Percentiles rank a stretch among this genome's conserved stretches.
These are phyloP conservation scores for Cucurbitaria berberidis DNA, from an alignment of 2,329 filamentous ascomycete genomes.

Conservation along the genomic window DNA sequence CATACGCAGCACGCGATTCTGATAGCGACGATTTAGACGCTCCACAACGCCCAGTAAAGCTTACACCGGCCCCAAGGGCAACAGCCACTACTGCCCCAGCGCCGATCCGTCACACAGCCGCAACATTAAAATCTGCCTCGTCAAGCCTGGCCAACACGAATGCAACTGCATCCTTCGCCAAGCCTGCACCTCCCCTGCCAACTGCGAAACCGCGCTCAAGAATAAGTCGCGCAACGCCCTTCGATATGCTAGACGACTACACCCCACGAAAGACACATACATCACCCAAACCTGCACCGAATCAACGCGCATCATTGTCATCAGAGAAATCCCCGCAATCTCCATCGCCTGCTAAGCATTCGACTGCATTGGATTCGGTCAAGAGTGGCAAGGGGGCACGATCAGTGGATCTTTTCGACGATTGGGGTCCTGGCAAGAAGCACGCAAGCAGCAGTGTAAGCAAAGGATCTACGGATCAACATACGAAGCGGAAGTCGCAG, in stretches of 20 bases:
- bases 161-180: constrained; percentile 18
- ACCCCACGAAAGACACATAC: constrained; percentile 8
- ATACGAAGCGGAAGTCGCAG: constrained; percentile 41
- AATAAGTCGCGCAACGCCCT: constrained; percentile 24
- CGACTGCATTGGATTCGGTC: neutral
- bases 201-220: constrained; percentile 20
- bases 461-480: constrained; percentile 33
- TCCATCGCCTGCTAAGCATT: constrained; percentile 4
- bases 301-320: neutral
- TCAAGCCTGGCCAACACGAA: constrained; percentile 1
- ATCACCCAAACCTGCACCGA: neutral
- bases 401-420: constrained; percentile 14
- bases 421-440: constrained; percentile 1
- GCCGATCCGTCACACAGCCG: neutral
- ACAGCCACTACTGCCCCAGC: constrained; percentile 1
- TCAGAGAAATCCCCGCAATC: neutral
- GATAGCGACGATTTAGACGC: constrained; percentile 42
- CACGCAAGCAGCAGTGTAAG: constrained; percentile 3
- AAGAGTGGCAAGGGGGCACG: neutral
- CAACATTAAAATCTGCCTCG: neutral
- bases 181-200: constrained; percentile 22
- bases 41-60: constrained; percentile 9
- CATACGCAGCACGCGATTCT: constrained; percentile 12
- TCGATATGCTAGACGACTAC: constrained; percentile 38
- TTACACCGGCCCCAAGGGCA: constrained; percentile 3